Base-by-base conservation (phyloP, 352 stramenopile genomes). In the Lagenidium giganteum region DNA sequence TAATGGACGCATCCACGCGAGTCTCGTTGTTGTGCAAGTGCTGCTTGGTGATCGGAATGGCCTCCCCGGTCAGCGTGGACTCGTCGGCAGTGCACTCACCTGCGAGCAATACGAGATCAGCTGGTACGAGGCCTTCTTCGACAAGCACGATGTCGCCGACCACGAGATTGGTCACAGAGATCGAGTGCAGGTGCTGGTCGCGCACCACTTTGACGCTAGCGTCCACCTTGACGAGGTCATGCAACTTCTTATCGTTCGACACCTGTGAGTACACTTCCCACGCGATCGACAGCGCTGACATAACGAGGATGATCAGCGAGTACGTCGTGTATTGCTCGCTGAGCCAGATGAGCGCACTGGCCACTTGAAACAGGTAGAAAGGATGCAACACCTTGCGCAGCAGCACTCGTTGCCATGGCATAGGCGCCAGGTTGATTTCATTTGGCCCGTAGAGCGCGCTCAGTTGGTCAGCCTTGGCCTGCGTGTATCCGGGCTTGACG, bases 351-450 rank as follows among this genome's bases (percentile, higher is more conserved):
- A 82, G 16, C 6, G 69, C 72, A 24, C 76, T 87, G 17, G 70
- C 37, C 13, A 87, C 50, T 44, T 91, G 79, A 47, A 91, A 88
- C 14, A 91, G 50, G 52, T 91, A 91, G 53, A 89, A 91, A 39
- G 79, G 79, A 21, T 91, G 79, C 14, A 86, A 33, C 12, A 89
- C 56, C 37, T 88, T 88, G 27, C 71, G 65, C 8, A 89, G 44
- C 7, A 91, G 55, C 36, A 86, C 67, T 8, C 21, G 16, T 1
- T 51, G 57, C 68, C 70, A 81, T 9, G 65, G 66, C 39, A 68
- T 45, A 7, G 76, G 50, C 29, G 61, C 40, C 12, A 91, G 45
- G 5, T 77, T 59, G 46, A 91, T 60, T 27, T 65, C 61, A 34
- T 91, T 88, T 13, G 57, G 52, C 2, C 79, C 79, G 43, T 75